Evolutionary conservation across 768 basidiomycete species (phyloP).

Genomic region (Candolleomyces eurysporus): DNA sequence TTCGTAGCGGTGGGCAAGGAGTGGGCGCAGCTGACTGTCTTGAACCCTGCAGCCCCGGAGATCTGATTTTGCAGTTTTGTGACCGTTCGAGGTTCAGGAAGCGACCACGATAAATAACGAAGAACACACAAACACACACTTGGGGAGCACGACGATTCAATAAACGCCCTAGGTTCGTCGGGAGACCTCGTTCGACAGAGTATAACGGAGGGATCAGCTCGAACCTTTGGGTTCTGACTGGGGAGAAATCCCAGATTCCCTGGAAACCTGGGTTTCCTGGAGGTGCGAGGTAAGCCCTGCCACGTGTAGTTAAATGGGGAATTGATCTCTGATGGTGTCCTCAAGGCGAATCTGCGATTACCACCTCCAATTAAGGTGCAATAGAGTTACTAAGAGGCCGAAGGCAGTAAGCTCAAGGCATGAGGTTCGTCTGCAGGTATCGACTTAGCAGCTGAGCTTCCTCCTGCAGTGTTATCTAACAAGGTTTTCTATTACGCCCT

Average conservation of each 20-base stretch:
- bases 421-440: neutral
- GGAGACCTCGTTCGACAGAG: neutral
- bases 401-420: conserved; percentile 3
- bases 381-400: conserved; percentile 3
- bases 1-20: too few species aligned
- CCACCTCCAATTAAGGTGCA: neutral
- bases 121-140: too few species aligned
- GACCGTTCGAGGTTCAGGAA: too few species aligned
- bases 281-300: neutral
- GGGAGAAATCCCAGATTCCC: neutral
- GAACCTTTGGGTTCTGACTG: neutral
- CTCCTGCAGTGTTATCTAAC: neutral
- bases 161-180: too few species aligned
- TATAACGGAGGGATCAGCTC: neutral
- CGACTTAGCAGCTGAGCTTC: conserved; percentile 5
- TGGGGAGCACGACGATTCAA: too few species aligned
- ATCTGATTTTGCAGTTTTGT: too few species aligned
- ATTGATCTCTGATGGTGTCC: neutral
- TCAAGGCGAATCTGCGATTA: conserved; percentile 4
- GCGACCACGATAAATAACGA: too few species aligned
- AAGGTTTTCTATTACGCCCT: conserved; percentile 12
- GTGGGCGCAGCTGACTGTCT: too few species aligned
- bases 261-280: neutral
- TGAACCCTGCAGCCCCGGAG: too few species aligned
- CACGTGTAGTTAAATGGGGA: conserved; percentile 1